Base-by-base conservation (phyloP, 768 basidiomycete species). In the Rhizopogon salebrosus region DNA sequence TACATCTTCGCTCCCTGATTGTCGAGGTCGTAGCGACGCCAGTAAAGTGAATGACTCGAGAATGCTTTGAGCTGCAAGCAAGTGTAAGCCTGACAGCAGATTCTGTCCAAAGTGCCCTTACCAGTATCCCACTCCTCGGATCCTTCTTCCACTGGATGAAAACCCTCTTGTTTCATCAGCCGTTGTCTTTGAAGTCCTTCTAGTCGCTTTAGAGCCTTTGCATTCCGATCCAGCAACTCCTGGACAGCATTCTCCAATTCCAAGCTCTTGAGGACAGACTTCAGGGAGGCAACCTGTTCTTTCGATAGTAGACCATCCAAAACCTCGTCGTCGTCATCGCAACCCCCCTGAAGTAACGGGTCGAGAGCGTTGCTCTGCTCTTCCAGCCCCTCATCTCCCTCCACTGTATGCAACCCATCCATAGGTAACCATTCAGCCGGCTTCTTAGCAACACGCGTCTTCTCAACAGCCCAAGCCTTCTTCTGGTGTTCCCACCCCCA, bases 121-220 rank as follows among this genome's bases (percentile, higher is more conserved):
- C 90, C 91, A 55, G 80, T 80, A 58, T 89, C 84, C 86, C 86
- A 90, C 65, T 93, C 90, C 66, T 91, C 89, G 10, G 87, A 86
- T 31, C 77, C 85, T 62, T 83, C 79, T 62, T 83, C 77, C 3
- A 82, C 81, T 49, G 72, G 73, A 31, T 65, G 64, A 8, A 72
- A 78, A 36, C 72, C 75, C 13, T 73, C 75, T 22, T 75, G 75
- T 10, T 69, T 67, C 14, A 72, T 73, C 27, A 87, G 63, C 10
- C 90, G 80, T 50, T 68, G 63, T 18, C 69, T 71, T 61, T 92
- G 90, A 43, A 92, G 72, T 58, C 82, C 78, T 58, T 83, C 83
- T 13, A 93, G 71, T 49, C 83, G 73, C 49, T 71, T 64, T 42
- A 93, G 69, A 3, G 90, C 89, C 24, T 68, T 73, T 40, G 78